Percentiles rank a stretch among this genome's conserved stretches.
These are phyloP conservation scores for Scutellaria galericulata DNA, from an alignment of 257 asterid species.

Conservation along the genomic window DNA sequence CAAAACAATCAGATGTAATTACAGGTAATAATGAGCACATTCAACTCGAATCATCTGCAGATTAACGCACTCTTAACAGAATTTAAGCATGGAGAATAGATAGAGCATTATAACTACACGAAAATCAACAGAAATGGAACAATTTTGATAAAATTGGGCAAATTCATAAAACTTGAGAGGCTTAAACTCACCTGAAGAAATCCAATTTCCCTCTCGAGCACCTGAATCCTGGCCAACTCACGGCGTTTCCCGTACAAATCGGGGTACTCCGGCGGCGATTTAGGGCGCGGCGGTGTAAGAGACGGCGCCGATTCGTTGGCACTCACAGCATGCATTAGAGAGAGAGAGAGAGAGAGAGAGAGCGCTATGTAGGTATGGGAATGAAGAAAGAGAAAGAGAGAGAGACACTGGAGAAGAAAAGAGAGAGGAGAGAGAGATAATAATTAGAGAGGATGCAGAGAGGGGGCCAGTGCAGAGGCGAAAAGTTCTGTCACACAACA, in stretches of 20 bases:
- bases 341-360: background rate
- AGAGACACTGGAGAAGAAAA: background rate
- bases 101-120: no score
- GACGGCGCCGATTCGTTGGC: conserved; percentile 46
- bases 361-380: conserved; percentile 13
- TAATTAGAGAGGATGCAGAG: conserved; percentile 32
- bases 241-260: conserved; percentile 78
- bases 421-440: background rate
- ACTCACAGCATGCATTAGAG: conserved; percentile 43
- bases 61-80: background rate
- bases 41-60: background rate
- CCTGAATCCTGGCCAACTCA: conserved; percentile 59
- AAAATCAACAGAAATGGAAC: background rate
- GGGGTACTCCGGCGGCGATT: conserved; percentile 69
- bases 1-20: background rate
- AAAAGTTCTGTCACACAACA: conserved; percentile 56
- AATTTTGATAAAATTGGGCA: background rate
- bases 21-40: background rate
- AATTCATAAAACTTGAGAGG: background rate
- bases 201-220: conserved; percentile 70
- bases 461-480: conserved; percentile 24
- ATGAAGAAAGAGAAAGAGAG: background rate
- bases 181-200: conserved; percentile 58
- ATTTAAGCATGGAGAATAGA: background rate
- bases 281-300: conserved; percentile 69